Conservation (phyloP, 2,329 filamentous ascomycete species). For the Pseudopithomyces chartarum region DNA sequence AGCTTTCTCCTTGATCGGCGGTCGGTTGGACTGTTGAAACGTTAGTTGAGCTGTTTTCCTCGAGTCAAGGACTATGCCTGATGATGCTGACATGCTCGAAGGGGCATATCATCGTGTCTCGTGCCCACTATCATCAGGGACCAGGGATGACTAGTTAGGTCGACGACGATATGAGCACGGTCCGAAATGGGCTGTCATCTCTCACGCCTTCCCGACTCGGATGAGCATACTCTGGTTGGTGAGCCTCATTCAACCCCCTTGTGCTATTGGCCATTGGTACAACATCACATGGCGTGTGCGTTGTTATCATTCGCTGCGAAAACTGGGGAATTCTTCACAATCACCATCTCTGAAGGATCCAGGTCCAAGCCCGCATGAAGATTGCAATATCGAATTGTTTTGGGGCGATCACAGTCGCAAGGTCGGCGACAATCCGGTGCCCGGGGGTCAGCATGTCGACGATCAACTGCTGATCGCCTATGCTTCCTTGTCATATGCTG, state of each 20-base stretch:
- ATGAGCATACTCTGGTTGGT: background rate
- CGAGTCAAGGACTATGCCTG: too few relatives aligned
- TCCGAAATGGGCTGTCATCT: background rate
- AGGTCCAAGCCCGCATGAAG: background rate
- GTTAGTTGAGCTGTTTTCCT: too few relatives aligned
- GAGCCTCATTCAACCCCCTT: background rate
- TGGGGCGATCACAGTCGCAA: background rate
- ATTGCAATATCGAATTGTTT: background rate
- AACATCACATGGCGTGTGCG: background rate
- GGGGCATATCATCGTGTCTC: too few relatives aligned
- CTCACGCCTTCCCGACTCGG: background rate
- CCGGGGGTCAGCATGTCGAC: background rate
- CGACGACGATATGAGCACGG: too few relatives aligned
- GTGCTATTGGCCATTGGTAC: background rate
- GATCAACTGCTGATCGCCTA: constrained; percentile 8
- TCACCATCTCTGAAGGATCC: background rate
- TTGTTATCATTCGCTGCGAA: background rate
- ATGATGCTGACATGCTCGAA: too few relatives aligned
- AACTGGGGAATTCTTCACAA: too few relatives aligned
- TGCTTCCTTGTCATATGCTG: constrained; percentile 9
- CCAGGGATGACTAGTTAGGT: too few relatives aligned
- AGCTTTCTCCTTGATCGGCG: too few relatives aligned
- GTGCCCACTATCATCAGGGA: too few relatives aligned
- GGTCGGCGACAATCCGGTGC: background rate
- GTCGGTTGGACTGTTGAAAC: too few relatives aligned